Evolutionary conservation across 2,329 filamentous ascomycete genomes (phyloP), one percentile per base, ranked within the genome.

Genomic region (Penicillium paneum): DNA sequence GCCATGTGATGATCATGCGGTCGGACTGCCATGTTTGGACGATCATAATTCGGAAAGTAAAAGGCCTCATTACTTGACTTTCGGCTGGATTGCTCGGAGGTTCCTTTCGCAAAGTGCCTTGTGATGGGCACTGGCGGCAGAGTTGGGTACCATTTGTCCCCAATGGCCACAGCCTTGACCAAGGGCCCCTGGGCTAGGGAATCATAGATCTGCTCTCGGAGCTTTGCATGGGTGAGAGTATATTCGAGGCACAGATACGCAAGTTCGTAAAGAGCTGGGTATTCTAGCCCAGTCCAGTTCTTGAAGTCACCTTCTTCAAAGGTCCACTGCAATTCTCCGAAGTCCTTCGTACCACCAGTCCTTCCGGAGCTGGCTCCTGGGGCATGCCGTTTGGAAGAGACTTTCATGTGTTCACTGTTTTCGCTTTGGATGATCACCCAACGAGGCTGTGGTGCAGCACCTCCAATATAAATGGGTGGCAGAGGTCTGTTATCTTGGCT

Each of bases 251-350:
- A 49, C 17, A n/a, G 6, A 12, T 29, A 41, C 15, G 43, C 50
- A 28, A 53, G 29, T 48, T 53, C 50, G 29, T 35, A 48, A 31
- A 53, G 43, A 21, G 17, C 28, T 19, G 26, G 29, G 29, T 49
- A 49, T 24, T 34, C 35, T 4, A 53, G n/a, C 29, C 44, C 43
- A 3, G 28, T 17, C 50, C 50, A 53, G 3, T 15, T 12, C 12
- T 24, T 10, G 43, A 40, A 53, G 8, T 53, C 13, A 3, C 50
- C 50, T 28, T 52, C 50, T 11, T 53, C 50, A 17, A 53, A 29
- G 7, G 31, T 32, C 50, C 50, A 53, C 8, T 48, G 36, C 12
- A 45, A 17, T 8, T 12, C 8, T 15, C 49, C 49, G 15, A 39
- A 34, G 7, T 52, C 19, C 1, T 1, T 26, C 3, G n/a, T 10